phyloP scores from a whole-genome alignment of 2,329 filamentous ascomycete genomes.

The Madurella mycetomatis region DNA sequence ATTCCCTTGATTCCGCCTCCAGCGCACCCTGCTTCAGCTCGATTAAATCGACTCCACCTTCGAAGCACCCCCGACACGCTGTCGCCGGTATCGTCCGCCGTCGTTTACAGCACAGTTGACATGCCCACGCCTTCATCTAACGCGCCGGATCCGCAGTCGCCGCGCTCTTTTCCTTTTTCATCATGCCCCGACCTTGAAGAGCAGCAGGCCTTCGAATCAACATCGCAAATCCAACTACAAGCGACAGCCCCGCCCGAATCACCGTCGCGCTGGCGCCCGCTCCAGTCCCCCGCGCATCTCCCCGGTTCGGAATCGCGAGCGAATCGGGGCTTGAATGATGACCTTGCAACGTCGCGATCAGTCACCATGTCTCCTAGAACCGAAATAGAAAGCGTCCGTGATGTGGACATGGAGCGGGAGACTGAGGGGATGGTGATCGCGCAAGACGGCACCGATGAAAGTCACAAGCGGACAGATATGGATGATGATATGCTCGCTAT shows the following conservation, averaged over 20 bases:
- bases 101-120: neutral
- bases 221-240: slow-evolving; percentile 27
- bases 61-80: neutral
- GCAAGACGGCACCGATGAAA: slow-evolving; percentile 20
- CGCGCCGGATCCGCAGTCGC: slow-evolving; percentile 36
- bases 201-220: slow-evolving; percentile 6
- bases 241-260: slow-evolving; percentile 22
- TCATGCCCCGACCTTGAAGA: slow-evolving; percentile 28
- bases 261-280: slow-evolving; percentile 25
- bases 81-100: slow-evolving; percentile 1
- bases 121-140: slow-evolving; percentile 47
- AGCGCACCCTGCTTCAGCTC: neutral
- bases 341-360: slow-evolving; percentile 34
- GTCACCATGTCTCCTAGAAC: slow-evolving; percentile 42
- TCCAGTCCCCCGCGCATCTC: slow-evolving; percentile 15
- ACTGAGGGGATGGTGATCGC: slow-evolving; percentile 16
- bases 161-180: slow-evolving; percentile 29
- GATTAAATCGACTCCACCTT: neutral
- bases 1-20: neutral
- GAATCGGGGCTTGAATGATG: slow-evolving; percentile 13
- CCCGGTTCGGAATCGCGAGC: slow-evolving; percentile 1
- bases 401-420: slow-evolving; percentile 17
- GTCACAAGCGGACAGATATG: slow-evolving; percentile 27
- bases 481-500: slow-evolving; percentile 22
- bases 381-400: slow-evolving; percentile 26